Evolutionary conservation across 2,329 filamentous ascomycete species (phyloP), one percentile per base, ranked within the genome.

Genomic region (Bipolaris sorokiniana): DNA sequence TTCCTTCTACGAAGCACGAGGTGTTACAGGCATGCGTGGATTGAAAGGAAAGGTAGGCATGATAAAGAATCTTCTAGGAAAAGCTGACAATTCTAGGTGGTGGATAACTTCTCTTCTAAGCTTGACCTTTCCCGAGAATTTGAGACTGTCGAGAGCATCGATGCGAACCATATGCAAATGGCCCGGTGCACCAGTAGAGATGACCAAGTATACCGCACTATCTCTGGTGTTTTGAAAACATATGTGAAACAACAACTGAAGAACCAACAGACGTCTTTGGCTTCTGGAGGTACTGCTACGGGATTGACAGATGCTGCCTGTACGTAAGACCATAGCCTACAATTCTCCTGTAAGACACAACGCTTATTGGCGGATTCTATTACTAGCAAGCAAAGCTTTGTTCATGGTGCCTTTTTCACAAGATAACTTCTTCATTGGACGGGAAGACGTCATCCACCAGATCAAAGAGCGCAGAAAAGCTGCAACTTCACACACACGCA

Each of bases 161-260:
- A 80, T 57, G 72, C 75, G 11, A 73, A 79, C 47, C 77, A 80
- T 54, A 77, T 70, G 59, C 65, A 78, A 48, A 79, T 79, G 69
- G 70, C 65, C 11, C 73, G 68, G 61, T 56, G 67, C 53, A 63
- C 28, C 15, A 61, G 62, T 38, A 67, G 58, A 54, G 56, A 59
- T 20, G 74, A 78, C 50, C 53, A 67, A 31, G 64, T 62, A 31
- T 78, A 78, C 54, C 67, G 65, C 50, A 65, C 62, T 28, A 63
- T 77, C 50, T 50, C 51, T 34, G 63, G 66, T 22, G 69, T 76
- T 3, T 58, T 77, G 22, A 67, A 68, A 58, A 52, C 65, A 23
- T 74, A 67, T 53, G 42, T 60, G 16, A 33, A 45, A 36, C 51
- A 59, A 40, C 28, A 60, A 26, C 52, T 58, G 31, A 51, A 37